phyloP scores from a whole-genome alignment of 1,139 yeast species.

The Geotrichum fermentans region DNA sequence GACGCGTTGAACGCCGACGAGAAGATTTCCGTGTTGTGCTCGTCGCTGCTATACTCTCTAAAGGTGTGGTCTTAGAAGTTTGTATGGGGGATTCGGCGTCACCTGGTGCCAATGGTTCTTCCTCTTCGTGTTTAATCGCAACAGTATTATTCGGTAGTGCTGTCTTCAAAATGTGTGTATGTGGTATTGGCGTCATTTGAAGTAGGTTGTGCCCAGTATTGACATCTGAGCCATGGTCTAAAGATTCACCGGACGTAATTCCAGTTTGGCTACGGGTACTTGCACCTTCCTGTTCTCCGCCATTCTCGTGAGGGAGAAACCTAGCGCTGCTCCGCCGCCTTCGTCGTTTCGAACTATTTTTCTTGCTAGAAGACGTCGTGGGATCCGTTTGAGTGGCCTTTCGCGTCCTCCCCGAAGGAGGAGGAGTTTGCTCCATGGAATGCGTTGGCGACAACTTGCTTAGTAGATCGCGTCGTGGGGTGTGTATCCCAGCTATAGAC shows the following conservation, averaged over 20 bases:
- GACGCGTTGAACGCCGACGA: conserved; percentile 9
- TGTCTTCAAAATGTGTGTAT: background rate
- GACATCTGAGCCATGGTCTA: background rate
- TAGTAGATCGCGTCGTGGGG: conserved; percentile 8
- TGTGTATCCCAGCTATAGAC: conserved; percentile 2
- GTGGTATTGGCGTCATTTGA: conserved; percentile 10
- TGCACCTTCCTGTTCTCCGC: background rate
- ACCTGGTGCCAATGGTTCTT: background rate
- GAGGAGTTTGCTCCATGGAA: no score
- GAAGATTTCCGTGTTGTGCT: background rate
- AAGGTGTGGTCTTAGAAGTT: no score
- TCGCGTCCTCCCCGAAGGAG: no score
- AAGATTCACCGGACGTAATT: conserved; percentile 1
- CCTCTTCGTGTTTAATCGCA: background rate
- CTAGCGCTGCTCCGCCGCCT: conserved; percentile 6
- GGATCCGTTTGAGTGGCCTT: conserved; percentile 4
- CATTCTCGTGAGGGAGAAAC: conserved; percentile 1
- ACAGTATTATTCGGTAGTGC: background rate
- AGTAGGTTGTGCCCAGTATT: conserved; percentile 4
- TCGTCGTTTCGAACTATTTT: background rate
- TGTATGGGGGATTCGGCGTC: no score
- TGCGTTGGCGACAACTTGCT: no score
- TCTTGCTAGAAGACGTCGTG: conserved; percentile 3
- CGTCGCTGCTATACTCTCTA: background rate
- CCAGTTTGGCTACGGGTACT: background rate